Evolutionary conservation across 441 rosid species (phyloP).

Genomic region (Populus hybrid): DNA sequence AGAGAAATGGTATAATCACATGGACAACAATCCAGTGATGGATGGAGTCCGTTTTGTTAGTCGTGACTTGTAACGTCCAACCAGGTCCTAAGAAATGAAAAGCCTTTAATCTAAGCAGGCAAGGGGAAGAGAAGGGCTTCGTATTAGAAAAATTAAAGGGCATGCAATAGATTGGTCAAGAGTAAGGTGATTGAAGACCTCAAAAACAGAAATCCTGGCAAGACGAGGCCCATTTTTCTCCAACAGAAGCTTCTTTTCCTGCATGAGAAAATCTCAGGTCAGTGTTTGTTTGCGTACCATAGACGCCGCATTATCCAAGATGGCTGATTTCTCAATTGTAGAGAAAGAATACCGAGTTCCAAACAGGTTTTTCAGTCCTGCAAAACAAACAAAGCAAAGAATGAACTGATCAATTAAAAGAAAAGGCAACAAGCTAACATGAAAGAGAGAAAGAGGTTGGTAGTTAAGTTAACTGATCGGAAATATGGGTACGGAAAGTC

Average conservation of each 20-base stretch:
- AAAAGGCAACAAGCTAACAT: background rate
- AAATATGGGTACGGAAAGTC: slow-evolving; percentile 67
- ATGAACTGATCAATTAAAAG: background rate
- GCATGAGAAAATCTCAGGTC: slow-evolving; percentile 15
- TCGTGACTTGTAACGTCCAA: background rate
- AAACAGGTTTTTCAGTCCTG: slow-evolving; percentile 76
- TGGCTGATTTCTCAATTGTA: background rate
- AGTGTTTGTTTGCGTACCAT: background rate
- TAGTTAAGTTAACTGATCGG: slow-evolving; percentile 51
- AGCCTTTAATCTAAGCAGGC: background rate
- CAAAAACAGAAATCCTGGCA: slow-evolving; percentile 79
- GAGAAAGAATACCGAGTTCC: slow-evolving; percentile 59
- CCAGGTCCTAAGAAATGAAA: background rate
- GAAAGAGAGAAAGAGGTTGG: background rate
- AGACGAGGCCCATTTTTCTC: slow-evolving; percentile 77
- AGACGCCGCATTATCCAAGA: background rate
- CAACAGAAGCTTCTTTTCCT: slow-evolving; percentile 91
- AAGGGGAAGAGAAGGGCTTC: background rate
- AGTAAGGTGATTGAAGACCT: slow-evolving; percentile 44
- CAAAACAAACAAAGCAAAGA: slow-evolving; percentile 23
- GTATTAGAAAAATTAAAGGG: background rate
- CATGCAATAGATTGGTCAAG: background rate
- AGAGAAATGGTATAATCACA: background rate
- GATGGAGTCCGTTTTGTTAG: background rate
- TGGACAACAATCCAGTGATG: background rate